Percentiles rank a stretch among this genome's conserved stretches.
phyloP scores from a whole-genome alignment of 2,329 filamentous ascomycete genomes.

The Colletotrichum plurivorum region DNA sequence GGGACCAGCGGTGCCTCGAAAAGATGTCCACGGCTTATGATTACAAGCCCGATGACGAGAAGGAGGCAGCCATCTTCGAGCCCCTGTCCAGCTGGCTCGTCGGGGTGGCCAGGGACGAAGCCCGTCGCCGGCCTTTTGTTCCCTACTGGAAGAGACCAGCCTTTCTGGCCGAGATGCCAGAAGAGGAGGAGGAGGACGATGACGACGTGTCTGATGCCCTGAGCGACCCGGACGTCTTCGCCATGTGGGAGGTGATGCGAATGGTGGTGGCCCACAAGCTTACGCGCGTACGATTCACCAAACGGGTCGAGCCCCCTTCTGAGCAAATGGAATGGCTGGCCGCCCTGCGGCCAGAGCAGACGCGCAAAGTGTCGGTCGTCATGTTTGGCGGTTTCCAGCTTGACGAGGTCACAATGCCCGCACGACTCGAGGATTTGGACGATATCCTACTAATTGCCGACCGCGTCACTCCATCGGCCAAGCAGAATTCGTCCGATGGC shows the following conservation, averaged over 20 bases:
- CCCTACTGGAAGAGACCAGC: constrained; percentile 20
- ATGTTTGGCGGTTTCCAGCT: constrained; percentile 24
- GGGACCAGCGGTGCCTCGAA: neutral
- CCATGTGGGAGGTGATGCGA: constrained; percentile 11
- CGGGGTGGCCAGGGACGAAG: constrained; percentile 3
- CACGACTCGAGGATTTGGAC: constrained; percentile 4
- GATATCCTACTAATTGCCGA: constrained; percentile 4
- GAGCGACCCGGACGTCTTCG: constrained; percentile 11
- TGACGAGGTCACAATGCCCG: constrained; percentile 23
- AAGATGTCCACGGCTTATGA: constrained; percentile 43
- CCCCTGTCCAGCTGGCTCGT: constrained; percentile 21
- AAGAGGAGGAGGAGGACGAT: constrained; percentile 4
- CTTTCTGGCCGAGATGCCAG: neutral
- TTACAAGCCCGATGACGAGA: constrained; percentile 44
- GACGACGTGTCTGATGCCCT: neutral
- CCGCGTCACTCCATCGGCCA: neutral
- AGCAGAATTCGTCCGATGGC: neutral
- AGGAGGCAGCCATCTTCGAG: constrained; percentile 41
- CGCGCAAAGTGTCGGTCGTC: constrained; percentile 17
- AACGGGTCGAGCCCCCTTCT: neutral
- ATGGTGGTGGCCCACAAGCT: constrained; percentile 24
- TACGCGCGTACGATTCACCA: constrained; percentile 3
- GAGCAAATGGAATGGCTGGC: neutral
- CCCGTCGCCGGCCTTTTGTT: constrained; percentile 2
- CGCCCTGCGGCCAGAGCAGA: neutral